Base-by-base conservation (phyloP, 345 rosid species). In the Camelina laxa region DNA sequence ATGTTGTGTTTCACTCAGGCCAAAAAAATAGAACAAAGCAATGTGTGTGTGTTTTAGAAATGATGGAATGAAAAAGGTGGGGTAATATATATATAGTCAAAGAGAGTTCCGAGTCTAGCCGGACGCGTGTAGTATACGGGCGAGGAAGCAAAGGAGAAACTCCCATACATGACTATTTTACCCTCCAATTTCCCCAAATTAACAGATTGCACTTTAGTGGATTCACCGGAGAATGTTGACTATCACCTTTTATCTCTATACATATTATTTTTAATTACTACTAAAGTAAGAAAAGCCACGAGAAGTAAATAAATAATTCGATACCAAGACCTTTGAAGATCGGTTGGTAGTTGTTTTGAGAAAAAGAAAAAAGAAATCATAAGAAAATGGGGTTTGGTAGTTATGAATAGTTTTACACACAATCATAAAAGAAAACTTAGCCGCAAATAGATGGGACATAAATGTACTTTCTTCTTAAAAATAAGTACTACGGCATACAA, bases 341-440 rank as follows among this genome's bases (percentile, higher is more conserved):
- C 75, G 65, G 75, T 69, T 76, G 75, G 70, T 76, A 19, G 12
- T 16, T 53, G 24, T 69, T 62, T 69, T 45, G 19, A 62, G 30
- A 60, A 69, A 63, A 30, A 0, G 20, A 19, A 20, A 15, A 19
- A 13, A 17, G 50, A 45, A 44, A 27, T 27, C 30, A 4, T 27
- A 27, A 27, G 30, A 4, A 33, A 33, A 33, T 21, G 65, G 62
- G 21, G 60, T 47, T 27, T 74, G 21, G 50, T 39, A 16, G 42
- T 44, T 64, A 27, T 33, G 24, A 54, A 31, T 54, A 14, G 38
- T 31, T 47, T 33, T 10, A 31, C 64, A 30, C 24, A 53, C 16
- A 54, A 35, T 14, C n/a, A 10, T 30, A 6, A 44, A 36, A 33
- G 1, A 9, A 15, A 33, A n/a, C 39, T 17, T 20, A 58, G 3